A percentile compares a stretch with the other conserved stretches of the same genome.
Evolutionary conservation across 768 basidiomycete genomes (phyloP).

Genomic region (Serpula lacrymans): DNA sequence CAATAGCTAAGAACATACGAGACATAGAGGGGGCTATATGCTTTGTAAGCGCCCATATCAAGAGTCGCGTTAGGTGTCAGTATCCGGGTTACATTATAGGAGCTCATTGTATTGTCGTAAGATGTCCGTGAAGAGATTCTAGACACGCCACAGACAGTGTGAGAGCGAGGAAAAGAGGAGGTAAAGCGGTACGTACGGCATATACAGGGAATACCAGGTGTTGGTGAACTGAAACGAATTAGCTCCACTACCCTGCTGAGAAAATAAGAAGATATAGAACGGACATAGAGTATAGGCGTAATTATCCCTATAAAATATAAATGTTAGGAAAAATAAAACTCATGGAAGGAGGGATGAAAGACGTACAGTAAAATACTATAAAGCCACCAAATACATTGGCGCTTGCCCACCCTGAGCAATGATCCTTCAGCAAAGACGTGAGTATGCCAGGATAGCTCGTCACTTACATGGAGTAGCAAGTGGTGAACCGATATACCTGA

Average conservation of each 20-base stretch:
- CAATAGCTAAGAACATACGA: too few species aligned
- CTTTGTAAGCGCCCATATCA: conserved; percentile 47
- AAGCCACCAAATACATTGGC: conserved; percentile 70
- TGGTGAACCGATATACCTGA: conserved; percentile 39
- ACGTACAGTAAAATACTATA: conserved; percentile 65
- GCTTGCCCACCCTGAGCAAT: conserved; percentile 60
- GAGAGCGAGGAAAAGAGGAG: not conserved
- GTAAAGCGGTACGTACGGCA: conserved; percentile 42
- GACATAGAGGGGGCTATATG: conserved; percentile 60
- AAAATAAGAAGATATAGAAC: conserved; percentile 47
- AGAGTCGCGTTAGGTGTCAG: conserved; percentile 51
- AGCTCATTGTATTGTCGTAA: conserved; percentile 54
- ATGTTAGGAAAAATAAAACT: not conserved
- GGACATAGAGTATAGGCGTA: conserved; percentile 40
- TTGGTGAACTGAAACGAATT: conserved; percentile 50
- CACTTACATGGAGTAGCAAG: conserved; percentile 63
- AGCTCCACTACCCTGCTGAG: not conserved
- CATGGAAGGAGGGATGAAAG: not conserved
- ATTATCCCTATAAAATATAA: conserved; percentile 25
- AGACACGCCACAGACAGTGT: conserved; percentile 1
- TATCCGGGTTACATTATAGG: conserved; percentile 60
- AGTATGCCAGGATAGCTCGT: not conserved
- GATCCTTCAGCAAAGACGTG: not conserved
- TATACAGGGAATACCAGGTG: conserved; percentile 53
- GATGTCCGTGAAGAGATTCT: conserved; percentile 59